phyloP scores from a whole-genome alignment of 2,329 filamentous ascomycete genomes.

The Neobulgaria alba region DNA sequence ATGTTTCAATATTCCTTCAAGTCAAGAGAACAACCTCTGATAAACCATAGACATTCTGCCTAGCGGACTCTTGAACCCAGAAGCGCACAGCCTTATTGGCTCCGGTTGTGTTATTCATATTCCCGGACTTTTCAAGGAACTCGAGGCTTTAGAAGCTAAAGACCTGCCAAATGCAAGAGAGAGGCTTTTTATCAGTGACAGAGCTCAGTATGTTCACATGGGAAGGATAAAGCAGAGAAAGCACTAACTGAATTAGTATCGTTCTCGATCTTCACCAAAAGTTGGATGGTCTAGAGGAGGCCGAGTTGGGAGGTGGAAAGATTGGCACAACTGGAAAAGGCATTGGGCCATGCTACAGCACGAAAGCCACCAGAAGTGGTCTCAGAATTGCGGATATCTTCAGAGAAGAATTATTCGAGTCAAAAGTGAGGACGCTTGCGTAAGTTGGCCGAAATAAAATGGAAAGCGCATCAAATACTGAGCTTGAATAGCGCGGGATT shows the following conservation, averaged over 20 bases:
- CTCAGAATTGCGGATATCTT: conserved; percentile 61
- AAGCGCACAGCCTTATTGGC: conserved; percentile 65
- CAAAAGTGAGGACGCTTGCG: conserved; percentile 53
- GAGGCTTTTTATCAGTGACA: conserved; percentile 50
- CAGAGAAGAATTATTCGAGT: conserved; percentile 55
- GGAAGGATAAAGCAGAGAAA: neutral
- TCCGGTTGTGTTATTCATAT: conserved; percentile 61
- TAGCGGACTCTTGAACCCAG: conserved; percentile 63
- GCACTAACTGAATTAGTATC: conserved; percentile 25
- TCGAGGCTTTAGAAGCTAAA: conserved; percentile 50
- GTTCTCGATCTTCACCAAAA: conserved; percentile 57
- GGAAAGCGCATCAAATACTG: neutral
- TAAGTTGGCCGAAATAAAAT: conserved; percentile 1
- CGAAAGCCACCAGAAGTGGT: conserved; percentile 56
- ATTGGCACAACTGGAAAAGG: conserved; percentile 40
- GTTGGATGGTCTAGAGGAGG: conserved; percentile 60
- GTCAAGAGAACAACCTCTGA: neutral
- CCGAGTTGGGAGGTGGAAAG: conserved; percentile 36
- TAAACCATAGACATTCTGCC: conserved; percentile 42
- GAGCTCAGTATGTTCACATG: conserved; percentile 8
- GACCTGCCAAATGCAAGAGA: conserved; percentile 46
- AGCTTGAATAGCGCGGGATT: conserved; percentile 46
- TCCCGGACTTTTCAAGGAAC: conserved; percentile 56
- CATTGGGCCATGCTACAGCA: conserved; percentile 49
- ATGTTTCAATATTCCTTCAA: neutral